Conservation (phyloP, 2,329 filamentous ascomycete genomes). For the Emergomyces orientalis region DNA sequence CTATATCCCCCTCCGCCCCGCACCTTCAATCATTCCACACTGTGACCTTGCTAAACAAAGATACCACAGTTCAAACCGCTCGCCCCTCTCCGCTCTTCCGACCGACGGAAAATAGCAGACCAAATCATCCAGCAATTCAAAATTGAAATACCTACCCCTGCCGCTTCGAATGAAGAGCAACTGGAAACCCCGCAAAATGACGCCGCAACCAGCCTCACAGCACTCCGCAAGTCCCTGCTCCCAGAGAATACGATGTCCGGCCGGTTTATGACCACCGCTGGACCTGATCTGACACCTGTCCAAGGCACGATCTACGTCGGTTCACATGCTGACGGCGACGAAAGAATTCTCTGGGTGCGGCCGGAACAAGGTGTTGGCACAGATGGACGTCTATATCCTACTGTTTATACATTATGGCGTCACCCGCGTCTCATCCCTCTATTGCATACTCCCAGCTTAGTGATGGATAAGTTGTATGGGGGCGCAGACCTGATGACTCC, state of each 20-base stretch:
- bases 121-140: constrained; percentile 56
- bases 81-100: constrained; percentile 56
- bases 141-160: constrained; percentile 38
- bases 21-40: not conserved
- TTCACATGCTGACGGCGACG: constrained; percentile 47
- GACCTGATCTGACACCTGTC: constrained; percentile 52
- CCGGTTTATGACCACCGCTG: constrained; percentile 56
- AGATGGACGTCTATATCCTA: constrained; percentile 36
- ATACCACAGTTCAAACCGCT: constrained; percentile 52
- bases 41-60: constrained; percentile 11
- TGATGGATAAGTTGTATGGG: constrained; percentile 53
- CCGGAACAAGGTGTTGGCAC: constrained; percentile 44
- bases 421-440: constrained; percentile 53
- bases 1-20: not conserved
- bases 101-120: constrained; percentile 57
- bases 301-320: constrained; percentile 58
- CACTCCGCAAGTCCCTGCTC: constrained; percentile 50
- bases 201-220: constrained; percentile 38
- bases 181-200: constrained; percentile 21
- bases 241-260: constrained; percentile 55
- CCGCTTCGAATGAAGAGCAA: constrained; percentile 27
- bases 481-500: constrained; percentile 63
- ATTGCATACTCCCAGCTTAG: constrained; percentile 51
- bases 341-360: constrained; percentile 56
- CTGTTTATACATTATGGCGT: constrained; percentile 58